phyloP scores from a whole-genome alignment of 306 rosid genomes.

The Gastrolobium villosum region DNA sequence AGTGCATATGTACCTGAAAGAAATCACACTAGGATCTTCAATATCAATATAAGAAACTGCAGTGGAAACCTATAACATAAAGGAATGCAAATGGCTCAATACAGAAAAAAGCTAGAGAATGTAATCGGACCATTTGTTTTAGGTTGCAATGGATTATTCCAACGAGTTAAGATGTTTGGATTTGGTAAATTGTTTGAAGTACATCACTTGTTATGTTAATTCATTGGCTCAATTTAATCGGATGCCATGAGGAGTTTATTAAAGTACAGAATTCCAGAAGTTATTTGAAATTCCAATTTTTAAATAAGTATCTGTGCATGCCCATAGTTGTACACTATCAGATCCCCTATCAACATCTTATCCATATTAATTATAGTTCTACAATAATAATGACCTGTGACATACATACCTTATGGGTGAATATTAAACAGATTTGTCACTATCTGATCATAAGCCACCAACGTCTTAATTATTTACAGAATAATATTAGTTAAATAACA shows the following conservation, averaged over 20 bases:
- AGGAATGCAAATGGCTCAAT: not conserved
- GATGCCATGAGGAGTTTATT: not conserved
- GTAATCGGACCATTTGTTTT: not conserved
- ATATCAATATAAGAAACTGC: not conserved
- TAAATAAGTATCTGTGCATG: slow-evolving; percentile 4
- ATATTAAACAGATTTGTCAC: no score
- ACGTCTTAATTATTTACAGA: no score
- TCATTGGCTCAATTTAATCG: slow-evolving; percentile 9
- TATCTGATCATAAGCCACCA: no score
- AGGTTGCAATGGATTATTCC: slow-evolving; percentile 1
- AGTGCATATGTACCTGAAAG: slow-evolving; percentile 4
- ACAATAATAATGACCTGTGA: no score
- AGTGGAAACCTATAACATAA: not conserved
- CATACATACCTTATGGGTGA: no score
- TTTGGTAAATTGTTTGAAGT: slow-evolving; percentile 6
- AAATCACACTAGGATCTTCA: not conserved
- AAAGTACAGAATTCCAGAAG: not conserved
- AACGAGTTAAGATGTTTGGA: not conserved
- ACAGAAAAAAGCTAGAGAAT: not conserved
- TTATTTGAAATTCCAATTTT: slow-evolving; percentile 27
- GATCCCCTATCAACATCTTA: no score
- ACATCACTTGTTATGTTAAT: not conserved
- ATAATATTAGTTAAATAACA: no score
- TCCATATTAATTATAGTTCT: no score
- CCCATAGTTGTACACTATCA: no score